These are phyloP conservation scores for Colletotrichum kahawae DNA, from an alignment of 2,329 filamentous ascomycete genomes.

Conservation along the genomic window DNA sequence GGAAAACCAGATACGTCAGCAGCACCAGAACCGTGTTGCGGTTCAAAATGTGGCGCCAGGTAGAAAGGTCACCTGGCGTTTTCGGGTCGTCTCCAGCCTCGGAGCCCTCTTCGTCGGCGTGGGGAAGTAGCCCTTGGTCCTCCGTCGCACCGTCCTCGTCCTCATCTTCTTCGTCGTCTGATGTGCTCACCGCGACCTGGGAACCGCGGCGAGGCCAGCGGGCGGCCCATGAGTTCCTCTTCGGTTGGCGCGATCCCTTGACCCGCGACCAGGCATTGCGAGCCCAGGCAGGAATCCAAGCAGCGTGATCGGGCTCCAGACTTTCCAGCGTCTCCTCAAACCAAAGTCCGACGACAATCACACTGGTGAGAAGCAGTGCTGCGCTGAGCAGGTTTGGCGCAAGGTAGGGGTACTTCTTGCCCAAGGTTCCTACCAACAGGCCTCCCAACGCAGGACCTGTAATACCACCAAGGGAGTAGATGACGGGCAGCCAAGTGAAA, in stretches of 20 bases:
- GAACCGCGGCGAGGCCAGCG: conserved; percentile 39
- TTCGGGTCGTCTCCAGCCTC: conserved; percentile 54
- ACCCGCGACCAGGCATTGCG: conserved; percentile 33
- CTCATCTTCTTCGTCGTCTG: conserved; percentile 28
- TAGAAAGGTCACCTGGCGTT: conserved; percentile 56
- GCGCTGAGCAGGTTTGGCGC: conserved; percentile 83
- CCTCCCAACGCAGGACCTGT: conserved; percentile 93
- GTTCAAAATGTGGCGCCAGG: conserved; percentile 69
- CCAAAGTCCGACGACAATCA: conserved; percentile 77
- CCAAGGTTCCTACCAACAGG: conserved; percentile 70
- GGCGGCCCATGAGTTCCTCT: conserved; percentile 40
- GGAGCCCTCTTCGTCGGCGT: conserved; percentile 42
- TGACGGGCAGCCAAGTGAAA: conserved; percentile 92
- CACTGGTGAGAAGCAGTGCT: conserved; percentile 71
- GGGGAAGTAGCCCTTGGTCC: conserved; percentile 26
- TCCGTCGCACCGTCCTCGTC: conserved; percentile 14
- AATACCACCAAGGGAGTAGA: conserved; percentile 95
- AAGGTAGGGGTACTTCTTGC: conserved; percentile 78
- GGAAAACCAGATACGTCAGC: conserved; percentile 88
- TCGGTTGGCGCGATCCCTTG: conserved; percentile 23
- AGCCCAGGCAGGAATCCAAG: conserved; percentile 38
- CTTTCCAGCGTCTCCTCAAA: conserved; percentile 85
- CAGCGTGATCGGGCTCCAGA: conserved; percentile 33
- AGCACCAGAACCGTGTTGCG: conserved; percentile 83
- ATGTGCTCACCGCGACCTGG: conserved; percentile 21